Base-by-base conservation (phyloP, 2,329 filamentous ascomycete genomes). In the Pseudogymnoascus sp. region DNA sequence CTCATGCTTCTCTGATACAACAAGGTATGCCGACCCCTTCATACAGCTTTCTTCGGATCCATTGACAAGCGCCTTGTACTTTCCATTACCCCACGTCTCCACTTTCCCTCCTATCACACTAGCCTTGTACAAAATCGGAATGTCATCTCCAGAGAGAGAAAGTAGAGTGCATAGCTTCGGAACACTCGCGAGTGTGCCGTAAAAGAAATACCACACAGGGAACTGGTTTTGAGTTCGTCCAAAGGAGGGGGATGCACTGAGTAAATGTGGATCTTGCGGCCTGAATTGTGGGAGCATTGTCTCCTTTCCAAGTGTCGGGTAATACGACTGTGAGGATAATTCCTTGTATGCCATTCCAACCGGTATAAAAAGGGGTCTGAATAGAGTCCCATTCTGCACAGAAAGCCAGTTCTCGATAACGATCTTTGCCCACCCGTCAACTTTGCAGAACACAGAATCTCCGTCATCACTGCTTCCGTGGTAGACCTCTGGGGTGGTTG, bases 161-260 rank as follows among this genome's bases (percentile, higher is more conserved):
- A 77, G 67, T 0, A 76, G 69, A 14, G 70, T 65, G 6, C 61
- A 62, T 1, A 78, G 70, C 4, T 75, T 63, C 0, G 60, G 62
- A 0, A 69, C 60, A 8, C 75, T 68, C 1, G 68, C 72, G 2
- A 78, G 68, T 0, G 72, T 77, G 11, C 75, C 74, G 64, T 78
- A 78, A 64, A 78, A 77, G 67, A 78, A 78, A 64, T 78, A 78
- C 71, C 72, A 76, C 0, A 79, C 73, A 0, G 69, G 66, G 39
- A 62, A 66, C 35, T 65, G 38, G 19, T 63, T 26, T 59, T 66
- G 62, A 14, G 29, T 12, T 16, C 69, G 71, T 11, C 41, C 29
- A 31, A 63, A 67, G 4, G 12, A 19, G 23, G 45, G 11, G 8
- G 49, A 14, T 31, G 2, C 23, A n/a, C 19, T 23, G 21, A 45